Base-by-base conservation (phyloP, 805 yeast species). In the Ogataea corticis region DNA sequence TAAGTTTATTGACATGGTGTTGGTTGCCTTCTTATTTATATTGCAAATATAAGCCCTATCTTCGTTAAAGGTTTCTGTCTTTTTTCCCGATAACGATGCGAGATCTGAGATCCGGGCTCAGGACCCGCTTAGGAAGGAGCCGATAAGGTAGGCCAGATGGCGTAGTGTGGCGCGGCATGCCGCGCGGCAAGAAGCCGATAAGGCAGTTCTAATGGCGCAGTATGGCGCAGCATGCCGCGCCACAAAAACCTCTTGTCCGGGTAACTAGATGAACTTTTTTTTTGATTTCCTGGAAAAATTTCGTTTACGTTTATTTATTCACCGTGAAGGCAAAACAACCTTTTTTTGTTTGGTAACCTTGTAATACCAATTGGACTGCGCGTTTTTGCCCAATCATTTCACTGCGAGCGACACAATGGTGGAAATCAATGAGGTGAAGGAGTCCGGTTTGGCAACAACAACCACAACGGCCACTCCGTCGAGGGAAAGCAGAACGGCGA, bases 341-440 rank as follows among this genome's bases (percentile, higher is more conserved):
- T 5, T 28, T 11, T 28, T 44, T 39, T 44, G 39, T 44, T 35
- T 39, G 44, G 39, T 44, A 5, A 21, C 25, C 9, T 21, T 29
- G 33, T 6, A 29, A 29, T 29, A 14, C 33, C 33, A 29, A 29
- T 29, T 29, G 14, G 16, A 29, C 14, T 29, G 33, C 14, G 33
- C 33, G 33, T 29, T 29, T 29, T 29, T 29, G 33, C 33, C 25
- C 25, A 21, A 21, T 21, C 25, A 21, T 21, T 21, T 21, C 25
- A 21, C 25, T 21, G 25, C 25, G 16, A 9, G 14, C 18, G 11
- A 7, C 33, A 45, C 41, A 40, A 86, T 87, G 95, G 92, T 84
- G 34, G 85, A 83, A 63, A 84, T 87, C 58, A 80, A 73, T 66
- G 95, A 88, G 65, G 85, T 87, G 38, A 85, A 82, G 54, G 84